Evolutionary conservation across 345 rosid species (phyloP).

Genomic region (Reutealis trisperma): DNA sequence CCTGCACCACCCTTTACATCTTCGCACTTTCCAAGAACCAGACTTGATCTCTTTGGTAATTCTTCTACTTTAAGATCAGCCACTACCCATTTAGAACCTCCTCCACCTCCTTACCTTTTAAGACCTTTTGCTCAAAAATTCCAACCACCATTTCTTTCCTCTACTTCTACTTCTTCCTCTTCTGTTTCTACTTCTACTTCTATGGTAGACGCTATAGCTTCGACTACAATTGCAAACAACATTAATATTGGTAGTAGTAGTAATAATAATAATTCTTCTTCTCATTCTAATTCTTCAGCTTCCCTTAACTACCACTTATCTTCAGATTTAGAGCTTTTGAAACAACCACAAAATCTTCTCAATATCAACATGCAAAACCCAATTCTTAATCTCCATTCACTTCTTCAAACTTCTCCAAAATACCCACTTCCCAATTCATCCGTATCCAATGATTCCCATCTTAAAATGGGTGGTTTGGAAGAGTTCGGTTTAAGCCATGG

Average conservation of each 20-base stretch:
- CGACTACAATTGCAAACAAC: constrained; percentile 21
- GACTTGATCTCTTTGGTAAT: constrained; percentile 69
- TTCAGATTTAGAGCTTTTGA: constrained; percentile 31
- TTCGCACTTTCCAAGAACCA: constrained; percentile 56
- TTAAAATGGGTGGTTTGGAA: constrained; percentile 50
- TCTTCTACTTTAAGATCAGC: constrained; percentile 41
- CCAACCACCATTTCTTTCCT: constrained; percentile 38
- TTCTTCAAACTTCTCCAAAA: constrained; percentile 51
- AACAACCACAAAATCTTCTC: constrained; percentile 38
- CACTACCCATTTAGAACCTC: constrained; percentile 35
- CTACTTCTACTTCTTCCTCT: constrained; percentile 30
- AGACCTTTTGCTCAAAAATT: constrained; percentile 55
- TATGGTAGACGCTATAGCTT: constrained; percentile 39
- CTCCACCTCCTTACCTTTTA: constrained; percentile 52
- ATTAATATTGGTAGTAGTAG: constrained; percentile 5
- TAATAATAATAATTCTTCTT: background rate
- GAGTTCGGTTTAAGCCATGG: constrained; percentile 47
- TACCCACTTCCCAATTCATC: constrained; percentile 41
- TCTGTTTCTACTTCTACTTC: constrained; percentile 19
- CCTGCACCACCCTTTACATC: constrained; percentile 82
- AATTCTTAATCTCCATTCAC: constrained; percentile 60
- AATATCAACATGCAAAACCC: constrained; percentile 52
- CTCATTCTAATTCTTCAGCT: constrained; percentile 23
- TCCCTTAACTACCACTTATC: constrained; percentile 36
- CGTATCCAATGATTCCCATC: constrained; percentile 23